A percentile compares a stretch with the other conserved stretches of the same genome.
These are phyloP conservation scores for Euptelea pleiosperma DNA, from an alignment of 164 flowering plant genomes.

Conservation along the genomic window DNA sequence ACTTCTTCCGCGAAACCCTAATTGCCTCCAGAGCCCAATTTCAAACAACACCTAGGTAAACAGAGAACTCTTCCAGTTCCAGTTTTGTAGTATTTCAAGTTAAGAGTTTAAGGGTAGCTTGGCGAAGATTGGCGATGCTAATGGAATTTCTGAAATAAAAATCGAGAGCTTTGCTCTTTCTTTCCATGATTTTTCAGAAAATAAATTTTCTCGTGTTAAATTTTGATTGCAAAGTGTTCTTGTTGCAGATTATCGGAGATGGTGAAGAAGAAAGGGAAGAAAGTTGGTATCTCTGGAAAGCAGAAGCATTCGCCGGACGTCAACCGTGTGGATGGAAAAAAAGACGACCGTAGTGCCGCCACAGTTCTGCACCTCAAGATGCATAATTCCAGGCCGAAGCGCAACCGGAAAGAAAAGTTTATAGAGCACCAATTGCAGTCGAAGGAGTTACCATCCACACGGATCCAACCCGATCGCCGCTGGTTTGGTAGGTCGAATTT, in stretches of 20 bases:
- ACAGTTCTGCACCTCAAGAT: conserved; percentile 95
- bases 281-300: conserved; percentile 66
- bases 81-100: too few relatives aligned
- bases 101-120: too few relatives aligned
- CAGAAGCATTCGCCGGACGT: conserved; percentile 91
- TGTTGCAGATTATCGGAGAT: conserved; percentile 23
- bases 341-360: conserved; percentile 55
- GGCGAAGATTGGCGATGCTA: too few relatives aligned
- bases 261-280: conserved; percentile 70
- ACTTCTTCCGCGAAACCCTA: too few relatives aligned
- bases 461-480: conserved; percentile 89
- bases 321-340: conserved; percentile 40
- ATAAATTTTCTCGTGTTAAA: too few relatives aligned
- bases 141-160: too few relatives aligned
- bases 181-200: too few relatives aligned
- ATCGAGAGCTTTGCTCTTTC: too few relatives aligned
- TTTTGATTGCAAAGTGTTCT: too few relatives aligned
- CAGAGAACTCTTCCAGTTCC: too few relatives aligned
- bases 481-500: conserved; percentile 72
- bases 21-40: too few relatives aligned
- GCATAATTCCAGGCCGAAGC: conserved; percentile 73
- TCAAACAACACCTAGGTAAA: too few relatives aligned
- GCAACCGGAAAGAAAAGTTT: conserved; percentile 57
- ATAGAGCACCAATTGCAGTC: conserved; percentile 73
- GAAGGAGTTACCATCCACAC: conserved; percentile 65